Evolutionary conservation across 139 green algal genomes (phyloP), one percentile per base, ranked within the genome.

Genomic region (Chlorokybus atmophyticus): DNA sequence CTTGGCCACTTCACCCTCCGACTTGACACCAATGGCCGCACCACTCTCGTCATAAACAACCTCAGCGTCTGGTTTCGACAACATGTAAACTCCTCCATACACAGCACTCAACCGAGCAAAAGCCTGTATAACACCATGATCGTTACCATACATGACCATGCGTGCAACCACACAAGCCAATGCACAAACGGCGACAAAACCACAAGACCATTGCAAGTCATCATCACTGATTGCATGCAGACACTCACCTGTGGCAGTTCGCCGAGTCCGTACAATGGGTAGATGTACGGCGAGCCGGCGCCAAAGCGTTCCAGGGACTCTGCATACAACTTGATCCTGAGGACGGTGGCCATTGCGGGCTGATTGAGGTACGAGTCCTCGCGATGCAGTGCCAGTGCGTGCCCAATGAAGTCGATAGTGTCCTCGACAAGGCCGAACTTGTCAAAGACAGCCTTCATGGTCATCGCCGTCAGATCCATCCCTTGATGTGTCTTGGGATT

Each of bases 21-120:
- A 84, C 42, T 56, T 81, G 39, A 98, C 90, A 29, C 90, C 90
- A 31, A 14, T 49, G 27, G 83, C 86, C 17, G 70, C 50, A n/a
- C 85, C 87, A 1, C 40, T 59, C 32, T 87, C 86, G 49, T 88
- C 77, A 56, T 82, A 96, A 74, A 85, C 75, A 21, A 93, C 78
- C 69, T 88, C 56, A 2, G 71, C 80, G 52, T 93, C 88, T 4
- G 79, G 74, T 68, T 91, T 90, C 66, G 75, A 75, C 28, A 99
- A 86, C 91, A 99, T 99, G 83, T 99, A 99, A 23, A 90, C 95
- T 53, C 91, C 91, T 14, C 91, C 91, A 59, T 95, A 93, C 61
- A 99, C 91, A 0, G 91, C 91, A 3, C 67, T 83, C 42, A 99
- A 74, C 21, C 91, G 79, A 0, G 91, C 91, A 79, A 99, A 99